Base-by-base conservation (phyloP, 177 flowering plant species). In the Vitis hybrid region DNA sequence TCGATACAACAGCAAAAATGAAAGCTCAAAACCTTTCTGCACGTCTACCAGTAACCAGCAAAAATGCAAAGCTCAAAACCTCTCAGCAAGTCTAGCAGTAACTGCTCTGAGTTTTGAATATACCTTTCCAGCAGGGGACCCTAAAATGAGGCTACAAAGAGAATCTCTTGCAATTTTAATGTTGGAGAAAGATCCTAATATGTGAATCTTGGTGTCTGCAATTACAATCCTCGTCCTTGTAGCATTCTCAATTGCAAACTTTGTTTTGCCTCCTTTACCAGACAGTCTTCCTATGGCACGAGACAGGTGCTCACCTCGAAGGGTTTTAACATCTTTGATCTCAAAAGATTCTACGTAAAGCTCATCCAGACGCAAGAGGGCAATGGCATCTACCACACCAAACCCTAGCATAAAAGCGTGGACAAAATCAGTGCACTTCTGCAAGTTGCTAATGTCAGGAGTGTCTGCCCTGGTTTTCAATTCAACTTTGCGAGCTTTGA, bases 401-500 rank as follows among this genome's bases (percentile, higher is more conserved):
- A 86, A 86, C 6, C 89, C 89, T 1, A 84, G 72, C 84, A 79
- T 84, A 76, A 77, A 86, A 69, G 92, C 92, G 65, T 84, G 90
- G n/a, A 87, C 86, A 74, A 87, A 88, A 73, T 88, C 92, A 1
- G 87, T 86, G 70, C 84, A 79, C 70, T 84, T 88, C 68, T 88
- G 92, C 3, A 88, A 75, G 74, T 84, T 81, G 48, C 89, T 78
- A 19, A 85, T 51, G 26, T 88, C 92, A 1, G 92, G 92, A 11
- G 90, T 88, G 75, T 88, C 92, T 13, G 72, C 6, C 34, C 86
- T 75, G 10, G 92, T 88, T 68, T 88, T 88, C 66, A 88, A 62
- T 54, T 88, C 92, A 56, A 88, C 89, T 64, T 79, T 88, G 2
- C 92, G 79, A 23, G 83, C 76, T 81, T 88, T 88, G 69, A 88